Base-by-base conservation (phyloP, 106 monocot genomes). In the Dactylorhiza incarnata region DNA sequence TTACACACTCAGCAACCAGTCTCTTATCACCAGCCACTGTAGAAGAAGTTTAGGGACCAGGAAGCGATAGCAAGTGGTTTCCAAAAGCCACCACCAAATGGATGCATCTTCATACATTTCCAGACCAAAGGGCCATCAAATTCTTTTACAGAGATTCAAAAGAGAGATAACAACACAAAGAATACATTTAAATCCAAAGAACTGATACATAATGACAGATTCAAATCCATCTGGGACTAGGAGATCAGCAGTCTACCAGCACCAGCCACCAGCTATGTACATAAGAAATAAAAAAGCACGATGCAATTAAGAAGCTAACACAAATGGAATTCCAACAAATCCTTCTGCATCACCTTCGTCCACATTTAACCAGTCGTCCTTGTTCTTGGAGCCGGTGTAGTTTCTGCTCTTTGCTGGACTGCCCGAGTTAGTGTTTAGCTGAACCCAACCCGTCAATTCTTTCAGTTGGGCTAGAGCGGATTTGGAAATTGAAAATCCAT, bases 371-470 rank as follows among this genome's bases (percentile, higher is more conserved):
- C 68, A 80, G 29, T 74, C 74, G 6, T 63, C 74, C 68, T 66
- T 68, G 16, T 66, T 74, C 20, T 45, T 26, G 19, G 37, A 0
- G 2, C 49, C 17, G 58, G 58, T 15, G 6, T 58, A 78, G 58
- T 61, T 54, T 44, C 44, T 43, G 23, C 20, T 2, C 45, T 29
- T 71, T 9, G 78, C 70, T 19, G 68, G 44, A 70, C 53, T 68
- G 17, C 25, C 29, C 45, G 9, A 0, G 48, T n/a, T 16, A 46
- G 61, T 81, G 24, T 45, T 77, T 2, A 73, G 52, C 73, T 73
- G 77, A 77, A 77, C 50, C 77, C 73, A 73, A 22, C 45, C 82
- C 68, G 16, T 82, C 0, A 74, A 74, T 23, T 68, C 53, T 53
- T 73, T 67, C 47, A 19, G 62, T 44, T 68, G 70, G 2, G 44